These are phyloP conservation scores for Ploettnerulaceae sp. DNA, from an alignment of 2,329 filamentous ascomycete species.

Conservation along the genomic window DNA sequence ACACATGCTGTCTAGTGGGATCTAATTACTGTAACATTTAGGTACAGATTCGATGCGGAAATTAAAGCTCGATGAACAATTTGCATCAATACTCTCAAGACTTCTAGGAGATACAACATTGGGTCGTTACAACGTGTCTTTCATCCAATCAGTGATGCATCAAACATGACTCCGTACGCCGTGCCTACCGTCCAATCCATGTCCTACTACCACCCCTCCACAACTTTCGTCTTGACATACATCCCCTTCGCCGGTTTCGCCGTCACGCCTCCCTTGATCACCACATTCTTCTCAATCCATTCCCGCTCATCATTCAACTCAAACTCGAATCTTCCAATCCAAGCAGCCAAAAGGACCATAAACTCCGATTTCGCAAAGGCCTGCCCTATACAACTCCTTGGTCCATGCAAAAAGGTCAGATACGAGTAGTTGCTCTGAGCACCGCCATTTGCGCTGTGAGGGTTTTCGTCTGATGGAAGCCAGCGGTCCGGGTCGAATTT, in stretches of 20 bases:
- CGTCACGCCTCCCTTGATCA: slow-evolving; percentile 67
- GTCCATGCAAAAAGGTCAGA: slow-evolving; percentile 81
- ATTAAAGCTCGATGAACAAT: too few relatives aligned
- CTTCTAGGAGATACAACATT: too few relatives aligned
- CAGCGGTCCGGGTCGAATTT: slow-evolving; percentile 78
- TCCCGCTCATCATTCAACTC: slow-evolving; percentile 52
- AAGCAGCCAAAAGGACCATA: slow-evolving; percentile 71
- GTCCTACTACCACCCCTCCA: slow-evolving; percentile 57
- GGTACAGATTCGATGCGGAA: too few relatives aligned
- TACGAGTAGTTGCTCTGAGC: slow-evolving; percentile 72
- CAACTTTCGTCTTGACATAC: slow-evolving; percentile 58
- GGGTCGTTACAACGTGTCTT: background rate
- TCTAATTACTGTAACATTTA: too few relatives aligned
- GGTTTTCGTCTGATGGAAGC: slow-evolving; percentile 44
- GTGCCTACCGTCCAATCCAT: background rate
- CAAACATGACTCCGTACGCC: background rate
- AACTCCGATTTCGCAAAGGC: slow-evolving; percentile 80
- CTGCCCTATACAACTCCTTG: slow-evolving; percentile 78
- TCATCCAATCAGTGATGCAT: background rate
- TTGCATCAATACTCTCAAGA: too few relatives aligned
- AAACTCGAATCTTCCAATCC: slow-evolving; percentile 71
- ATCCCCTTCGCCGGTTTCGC: slow-evolving; percentile 68
- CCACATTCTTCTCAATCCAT: slow-evolving; percentile 60
- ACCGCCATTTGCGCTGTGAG: slow-evolving; percentile 56
- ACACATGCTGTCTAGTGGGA: too few relatives aligned